Evolutionary conservation across 2,329 filamentous ascomycete species (phyloP).

Genomic region (Zasmidium citrigriseum): DNA sequence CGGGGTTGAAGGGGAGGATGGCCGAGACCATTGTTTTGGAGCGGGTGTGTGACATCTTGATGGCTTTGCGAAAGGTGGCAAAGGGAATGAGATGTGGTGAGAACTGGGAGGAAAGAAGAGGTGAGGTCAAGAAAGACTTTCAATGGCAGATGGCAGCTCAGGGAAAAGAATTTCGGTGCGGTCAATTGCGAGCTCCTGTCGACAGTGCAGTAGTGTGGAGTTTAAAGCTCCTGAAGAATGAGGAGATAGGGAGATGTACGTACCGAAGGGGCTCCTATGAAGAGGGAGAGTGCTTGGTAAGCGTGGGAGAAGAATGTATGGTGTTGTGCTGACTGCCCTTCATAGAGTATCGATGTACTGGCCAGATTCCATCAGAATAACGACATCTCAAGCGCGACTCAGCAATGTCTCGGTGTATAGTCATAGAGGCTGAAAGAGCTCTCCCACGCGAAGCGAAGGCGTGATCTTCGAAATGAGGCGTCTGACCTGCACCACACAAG

Average conservation of each 20-base stretch:
- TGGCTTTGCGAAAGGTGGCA: background rate
- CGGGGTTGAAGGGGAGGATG: constrained; percentile 37
- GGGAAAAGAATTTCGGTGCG: background rate
- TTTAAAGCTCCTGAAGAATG: background rate
- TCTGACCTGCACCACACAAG: background rate
- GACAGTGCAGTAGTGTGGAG: background rate
- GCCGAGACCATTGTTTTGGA: background rate
- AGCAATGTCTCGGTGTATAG: too few relatives aligned
- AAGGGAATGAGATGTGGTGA: background rate
- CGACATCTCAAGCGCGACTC: too few relatives aligned
- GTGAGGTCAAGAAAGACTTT: background rate
- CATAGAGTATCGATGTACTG: too few relatives aligned
- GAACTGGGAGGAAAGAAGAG: background rate
- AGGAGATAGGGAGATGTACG: background rate
- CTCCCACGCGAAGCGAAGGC: too few relatives aligned
- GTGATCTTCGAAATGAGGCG: too few relatives aligned
- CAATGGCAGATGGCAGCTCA: background rate
- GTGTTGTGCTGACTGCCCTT: too few relatives aligned
- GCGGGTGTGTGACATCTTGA: background rate
- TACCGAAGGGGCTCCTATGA: background rate
- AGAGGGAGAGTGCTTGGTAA: too few relatives aligned
- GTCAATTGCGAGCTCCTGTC: background rate
- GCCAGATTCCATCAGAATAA: too few relatives aligned
- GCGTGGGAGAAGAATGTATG: too few relatives aligned
- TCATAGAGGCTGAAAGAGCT: too few relatives aligned